Base-by-base conservation (phyloP, 1,139 yeast genomes). In the Geotrichum phurueaensis region DNA sequence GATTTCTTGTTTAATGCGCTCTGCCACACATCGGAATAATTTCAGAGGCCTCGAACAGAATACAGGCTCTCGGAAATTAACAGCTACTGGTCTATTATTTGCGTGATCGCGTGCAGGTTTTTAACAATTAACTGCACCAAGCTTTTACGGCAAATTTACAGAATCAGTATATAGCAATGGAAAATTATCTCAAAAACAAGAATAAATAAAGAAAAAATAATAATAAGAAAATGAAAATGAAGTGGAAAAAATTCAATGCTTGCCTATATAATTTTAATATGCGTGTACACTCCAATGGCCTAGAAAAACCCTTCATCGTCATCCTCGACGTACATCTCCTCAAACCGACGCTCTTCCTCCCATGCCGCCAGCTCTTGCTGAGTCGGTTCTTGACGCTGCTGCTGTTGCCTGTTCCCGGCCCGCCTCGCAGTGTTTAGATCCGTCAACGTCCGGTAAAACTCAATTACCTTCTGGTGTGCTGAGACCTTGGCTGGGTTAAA, bases 401-500 rank as follows among this genome's bases (percentile, higher is more conserved):
- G 39, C 13, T 10, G 4, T 13, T 33, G 39, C 39, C 13, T 10
- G 39, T 27, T 31, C 2, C 18, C 39, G 6, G 53, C 9, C 27
- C 9, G n/a, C 20, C 6, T 18, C 45, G 43, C 1, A 10, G 5
- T n/a, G 33, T 36, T 50, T 5, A 55, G 22, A 52, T 53, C 29
- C 7, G 51, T 48, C 36, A 86, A 71, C 1, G 76, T 68, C 18
- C 75, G 67, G 71, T 91, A 91, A 69, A 90, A 92, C 27, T 78
- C 74, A 58, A 80, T 81, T 5, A 92, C 98, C 58, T 79, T 82
- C 1, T 78, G 79, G 58, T 90, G 83, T 0, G 89, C 90, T 57
- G 77, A 76, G 59, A 92, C 88, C 65, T 81, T 84, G 9, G 74
- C 72, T 9, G 84, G 84, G 58, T 81, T 78, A 71, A 91, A 92